These are phyloP conservation scores for Trichocladium antarcticum DNA, from an alignment of 495 filamentous ascomycete species.

Conservation along the genomic window DNA sequence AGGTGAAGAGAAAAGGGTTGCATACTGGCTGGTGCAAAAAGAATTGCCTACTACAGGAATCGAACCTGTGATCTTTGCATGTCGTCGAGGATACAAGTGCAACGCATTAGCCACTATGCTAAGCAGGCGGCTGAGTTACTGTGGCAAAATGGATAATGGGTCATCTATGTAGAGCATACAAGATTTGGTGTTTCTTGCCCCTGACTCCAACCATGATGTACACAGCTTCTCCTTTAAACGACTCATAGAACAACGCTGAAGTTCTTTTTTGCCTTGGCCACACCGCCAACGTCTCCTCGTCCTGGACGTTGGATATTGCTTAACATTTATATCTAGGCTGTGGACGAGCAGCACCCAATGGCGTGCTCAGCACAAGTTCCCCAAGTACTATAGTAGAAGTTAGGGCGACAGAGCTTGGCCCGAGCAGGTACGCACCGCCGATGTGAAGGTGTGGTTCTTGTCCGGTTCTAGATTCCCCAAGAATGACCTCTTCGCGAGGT, in stretches of 20 bases:
- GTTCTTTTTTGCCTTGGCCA: no score
- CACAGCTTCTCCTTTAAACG: no score
- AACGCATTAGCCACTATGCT: constrained; percentile 29
- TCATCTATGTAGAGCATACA: neutral
- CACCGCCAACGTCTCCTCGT: no score
- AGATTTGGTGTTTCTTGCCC: no score
- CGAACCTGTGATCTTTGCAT: constrained; percentile 28
- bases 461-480: neutral
- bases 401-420: constrained; percentile 6
- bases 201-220: no score
- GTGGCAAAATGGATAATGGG: neutral
- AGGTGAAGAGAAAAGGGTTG: neutral
- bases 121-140: constrained; percentile 15
- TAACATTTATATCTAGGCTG: no score
- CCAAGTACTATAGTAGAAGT: constrained; percentile 9
- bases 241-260: no score
- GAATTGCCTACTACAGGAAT: constrained; percentile 23
- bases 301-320: no score
- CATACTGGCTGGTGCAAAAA: no score
- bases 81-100: constrained; percentile 22
- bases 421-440: neutral
- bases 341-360: no score
- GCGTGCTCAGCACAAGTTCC: constrained; percentile 7
- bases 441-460: constrained; percentile 7
- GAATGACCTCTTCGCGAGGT: neutral